These are phyloP conservation scores for Vanilla planifolia DNA, from an alignment of 106 monocot species.

Conservation along the genomic window DNA sequence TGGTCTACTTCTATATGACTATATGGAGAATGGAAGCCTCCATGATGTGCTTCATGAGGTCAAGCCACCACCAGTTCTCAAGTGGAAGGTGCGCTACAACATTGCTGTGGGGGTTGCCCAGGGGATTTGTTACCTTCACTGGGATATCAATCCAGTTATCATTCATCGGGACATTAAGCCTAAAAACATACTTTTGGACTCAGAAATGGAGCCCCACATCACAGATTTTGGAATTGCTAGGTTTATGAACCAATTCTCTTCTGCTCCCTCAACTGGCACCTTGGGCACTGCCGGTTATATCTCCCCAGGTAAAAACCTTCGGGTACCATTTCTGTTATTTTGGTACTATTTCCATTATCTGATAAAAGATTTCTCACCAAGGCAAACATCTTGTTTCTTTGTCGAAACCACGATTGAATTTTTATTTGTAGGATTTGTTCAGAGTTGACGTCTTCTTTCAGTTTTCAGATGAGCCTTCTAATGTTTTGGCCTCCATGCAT, in stretches of 20 bases:
- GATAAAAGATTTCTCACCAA: too few relatives aligned
- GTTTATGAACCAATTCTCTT: slow-evolving; percentile 45
- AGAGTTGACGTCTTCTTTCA: slow-evolving; percentile 2
- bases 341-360: too few relatives aligned
- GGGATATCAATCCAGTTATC: slow-evolving; percentile 76
- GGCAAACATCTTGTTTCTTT: too few relatives aligned
- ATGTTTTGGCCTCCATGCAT: background rate
- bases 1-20: slow-evolving; percentile 73
- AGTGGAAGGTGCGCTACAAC: slow-evolving; percentile 47
- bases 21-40: slow-evolving; percentile 86
- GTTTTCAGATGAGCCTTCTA: background rate
- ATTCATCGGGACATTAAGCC: slow-evolving; percentile 97
- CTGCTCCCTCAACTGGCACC: slow-evolving; percentile 30
- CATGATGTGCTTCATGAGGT: slow-evolving; percentile 75
- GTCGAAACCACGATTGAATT: background rate
- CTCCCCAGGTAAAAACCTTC: slow-evolving; percentile 77
- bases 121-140: slow-evolving; percentile 74
- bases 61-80: slow-evolving; percentile 34
- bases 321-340: too few relatives aligned
- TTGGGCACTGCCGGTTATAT: slow-evolving; percentile 83
- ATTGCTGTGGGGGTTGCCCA: slow-evolving; percentile 89
- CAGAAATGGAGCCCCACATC: slow-evolving; percentile 74
- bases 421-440: background rate
- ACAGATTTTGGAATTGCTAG: slow-evolving; percentile 92
- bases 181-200: slow-evolving; percentile 78